Percentiles rank a stretch among this genome's conserved stretches.
phyloP scores from a whole-genome alignment of 208 protist species.

The Acanthamoeba sp. region DNA sequence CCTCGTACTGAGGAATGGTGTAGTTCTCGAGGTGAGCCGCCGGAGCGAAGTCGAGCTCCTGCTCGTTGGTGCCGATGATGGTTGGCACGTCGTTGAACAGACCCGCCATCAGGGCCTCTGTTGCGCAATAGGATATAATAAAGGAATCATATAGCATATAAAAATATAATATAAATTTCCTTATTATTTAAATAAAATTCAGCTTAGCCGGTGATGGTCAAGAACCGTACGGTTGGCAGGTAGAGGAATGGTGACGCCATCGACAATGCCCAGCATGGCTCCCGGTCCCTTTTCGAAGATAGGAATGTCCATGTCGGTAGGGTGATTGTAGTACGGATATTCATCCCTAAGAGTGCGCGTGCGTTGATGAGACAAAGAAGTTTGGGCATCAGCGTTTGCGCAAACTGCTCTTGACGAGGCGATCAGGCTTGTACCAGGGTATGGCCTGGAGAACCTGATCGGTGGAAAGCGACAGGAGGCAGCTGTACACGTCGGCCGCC shows the following conservation, averaged over 20 bases:
- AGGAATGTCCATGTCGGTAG: neutral
- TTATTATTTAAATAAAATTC: too few relatives aligned
- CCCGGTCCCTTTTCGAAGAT: neutral
- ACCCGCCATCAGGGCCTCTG: neutral
- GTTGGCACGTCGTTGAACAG: constrained; percentile 16
- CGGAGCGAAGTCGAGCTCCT: constrained; percentile 5
- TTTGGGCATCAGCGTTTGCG: too few relatives aligned
- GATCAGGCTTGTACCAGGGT: neutral
- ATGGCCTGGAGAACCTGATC: neutral
- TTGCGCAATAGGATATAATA: too few relatives aligned
- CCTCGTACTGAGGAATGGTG: neutral
- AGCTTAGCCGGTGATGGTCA: neutral
- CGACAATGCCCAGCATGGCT: constrained; percentile 24
- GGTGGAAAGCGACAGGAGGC: neutral
- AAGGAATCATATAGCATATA: too few relatives aligned
- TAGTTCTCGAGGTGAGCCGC: neutral
- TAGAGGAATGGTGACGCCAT: neutral
- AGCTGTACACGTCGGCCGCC: neutral
- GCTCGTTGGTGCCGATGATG: constrained; percentile 39
- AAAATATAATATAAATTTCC: too few relatives aligned
- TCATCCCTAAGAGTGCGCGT: neutral
- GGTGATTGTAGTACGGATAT: constrained; percentile 5
- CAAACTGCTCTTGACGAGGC: too few relatives aligned
- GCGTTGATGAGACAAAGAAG: too few relatives aligned
- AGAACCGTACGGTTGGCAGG: neutral